phyloP scores from a whole-genome alignment of 495 filamentous ascomycete species.

The Lindgomyces ingoldianus region DNA sequence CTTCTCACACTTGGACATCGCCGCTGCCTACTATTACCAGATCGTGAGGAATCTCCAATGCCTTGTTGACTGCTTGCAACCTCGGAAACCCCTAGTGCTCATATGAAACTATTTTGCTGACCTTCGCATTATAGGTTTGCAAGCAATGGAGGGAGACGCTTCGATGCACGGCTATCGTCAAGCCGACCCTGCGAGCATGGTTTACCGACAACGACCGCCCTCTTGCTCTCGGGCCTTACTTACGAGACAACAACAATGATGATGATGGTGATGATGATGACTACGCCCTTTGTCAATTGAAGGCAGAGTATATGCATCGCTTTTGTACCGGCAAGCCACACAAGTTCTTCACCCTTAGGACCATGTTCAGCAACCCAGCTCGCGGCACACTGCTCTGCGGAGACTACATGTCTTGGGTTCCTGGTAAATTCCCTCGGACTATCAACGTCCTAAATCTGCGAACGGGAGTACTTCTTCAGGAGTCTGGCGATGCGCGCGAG shows the following conservation, averaged over 20 bases:
- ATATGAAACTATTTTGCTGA: constrained; percentile 1
- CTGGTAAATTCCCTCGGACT: background rate
- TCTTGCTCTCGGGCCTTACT: background rate
- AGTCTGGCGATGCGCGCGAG: constrained; percentile 11
- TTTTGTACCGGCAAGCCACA: constrained; percentile 6
- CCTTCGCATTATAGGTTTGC: constrained; percentile 18
- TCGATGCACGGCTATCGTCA: constrained; percentile 8
- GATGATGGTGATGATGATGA: too few species aligned
- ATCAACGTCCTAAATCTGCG: constrained; percentile 18
- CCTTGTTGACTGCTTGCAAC: too few species aligned
- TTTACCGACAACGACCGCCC: constrained; percentile 3
- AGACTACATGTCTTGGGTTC: background rate
- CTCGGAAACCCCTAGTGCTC: background rate
- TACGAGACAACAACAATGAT: background rate
- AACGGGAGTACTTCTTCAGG: background rate
- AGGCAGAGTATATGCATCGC: constrained; percentile 17
- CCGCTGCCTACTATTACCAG: constrained; percentile 21
- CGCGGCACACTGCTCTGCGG: background rate
- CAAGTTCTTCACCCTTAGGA: background rate
- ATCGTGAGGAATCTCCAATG: constrained; percentile 15
- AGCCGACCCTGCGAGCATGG: constrained; percentile 5
- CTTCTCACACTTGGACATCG: constrained; percentile 32
- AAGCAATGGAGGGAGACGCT: constrained; percentile 19
- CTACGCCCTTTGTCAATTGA: constrained; percentile 3
- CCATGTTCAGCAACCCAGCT: background rate